Evolutionary conservation across 1,284 basidiomycete species (phyloP).

Genomic region (Pseudozyma tsukubaensis): DNA sequence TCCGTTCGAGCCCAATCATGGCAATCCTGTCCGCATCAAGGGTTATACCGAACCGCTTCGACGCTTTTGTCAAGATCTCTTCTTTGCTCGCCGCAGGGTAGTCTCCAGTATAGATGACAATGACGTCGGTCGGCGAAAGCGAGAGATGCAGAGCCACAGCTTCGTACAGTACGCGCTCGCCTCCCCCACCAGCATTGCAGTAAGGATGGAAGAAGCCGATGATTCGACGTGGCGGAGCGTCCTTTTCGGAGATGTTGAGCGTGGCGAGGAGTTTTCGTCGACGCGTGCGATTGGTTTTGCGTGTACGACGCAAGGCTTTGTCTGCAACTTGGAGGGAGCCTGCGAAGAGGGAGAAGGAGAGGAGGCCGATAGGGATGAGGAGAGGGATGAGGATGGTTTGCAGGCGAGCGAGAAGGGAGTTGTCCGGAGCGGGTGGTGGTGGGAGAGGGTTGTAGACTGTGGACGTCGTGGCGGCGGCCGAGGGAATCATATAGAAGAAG

Average conservation of each 20-base stretch:
- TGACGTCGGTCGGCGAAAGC: constrained; percentile 78
- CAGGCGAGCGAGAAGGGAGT: constrained; percentile 12
- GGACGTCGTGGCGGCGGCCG: background rate
- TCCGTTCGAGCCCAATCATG: constrained; percentile 81
- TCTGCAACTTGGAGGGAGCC: constrained; percentile 39
- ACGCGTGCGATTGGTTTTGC: constrained; percentile 24
- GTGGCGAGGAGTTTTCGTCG: constrained; percentile 28
- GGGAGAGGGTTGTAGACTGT: constrained; percentile 5
- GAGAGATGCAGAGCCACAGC: constrained; percentile 84
- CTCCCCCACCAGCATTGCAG: constrained; percentile 97
- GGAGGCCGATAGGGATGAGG: constrained; percentile 19
- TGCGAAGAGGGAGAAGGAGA: constrained; percentile 25
- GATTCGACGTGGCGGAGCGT: constrained; percentile 19
- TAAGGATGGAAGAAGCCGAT: constrained; percentile 93
- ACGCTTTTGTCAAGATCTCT: constrained; percentile 75
- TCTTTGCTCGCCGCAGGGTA: constrained; percentile 74
- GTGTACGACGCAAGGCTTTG: constrained; percentile 21
- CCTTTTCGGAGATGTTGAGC: constrained; percentile 35
- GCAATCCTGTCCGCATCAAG: constrained; percentile 77
- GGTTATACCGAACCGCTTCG: constrained; percentile 81
- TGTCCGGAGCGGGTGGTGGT: background rate
- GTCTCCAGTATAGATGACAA: constrained; percentile 85
- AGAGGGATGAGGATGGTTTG: constrained; percentile 20
- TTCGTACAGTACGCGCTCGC: constrained; percentile 95
- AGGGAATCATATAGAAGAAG: constrained; percentile 32